phyloP scores from a whole-genome alignment of 2,329 filamentous ascomycete species.

The Leptosphaerulina australis region DNA sequence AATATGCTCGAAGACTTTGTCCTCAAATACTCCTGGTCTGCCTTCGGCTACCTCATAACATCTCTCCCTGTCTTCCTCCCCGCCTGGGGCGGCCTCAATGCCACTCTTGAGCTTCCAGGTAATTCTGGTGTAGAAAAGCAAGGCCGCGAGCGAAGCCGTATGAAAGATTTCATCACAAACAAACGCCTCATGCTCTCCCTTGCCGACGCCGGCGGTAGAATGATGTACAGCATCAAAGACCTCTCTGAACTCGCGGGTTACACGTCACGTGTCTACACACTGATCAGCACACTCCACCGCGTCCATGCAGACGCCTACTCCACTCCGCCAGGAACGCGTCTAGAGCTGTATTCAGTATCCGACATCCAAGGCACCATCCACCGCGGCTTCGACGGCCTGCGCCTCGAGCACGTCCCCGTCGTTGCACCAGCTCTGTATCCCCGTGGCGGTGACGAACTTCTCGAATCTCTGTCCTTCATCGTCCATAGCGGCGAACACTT shows the following conservation, averaged over 20 bases:
- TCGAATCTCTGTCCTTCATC: slow-evolving; percentile 87
- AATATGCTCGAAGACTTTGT: slow-evolving; percentile 99
- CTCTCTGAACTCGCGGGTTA: slow-evolving; percentile 94
- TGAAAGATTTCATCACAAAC: slow-evolving; percentile 99
- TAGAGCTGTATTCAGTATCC: slow-evolving; percentile 85
- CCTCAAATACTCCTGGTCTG: slow-evolving; percentile 97
- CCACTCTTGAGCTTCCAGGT: slow-evolving; percentile 67
- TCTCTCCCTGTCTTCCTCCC: slow-evolving; percentile 93
- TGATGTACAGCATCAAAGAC: slow-evolving; percentile 99
- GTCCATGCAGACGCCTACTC: slow-evolving; percentile 91
- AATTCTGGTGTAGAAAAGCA: slow-evolving; percentile 51
- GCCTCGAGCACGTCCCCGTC: slow-evolving; percentile 89
- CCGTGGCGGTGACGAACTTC: slow-evolving; percentile 86
- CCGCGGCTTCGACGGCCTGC: slow-evolving; percentile 91
- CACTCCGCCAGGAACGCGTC: slow-evolving; percentile 66
- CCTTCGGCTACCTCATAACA: slow-evolving; percentile 92
- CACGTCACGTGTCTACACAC: slow-evolving; percentile 92
- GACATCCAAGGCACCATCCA: slow-evolving; percentile 94
- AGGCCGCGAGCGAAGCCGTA: slow-evolving; percentile 78
- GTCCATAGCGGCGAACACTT: slow-evolving; percentile 91
- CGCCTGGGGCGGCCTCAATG: slow-evolving; percentile 86
- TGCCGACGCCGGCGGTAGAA: slow-evolving; percentile 91
- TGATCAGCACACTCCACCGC: slow-evolving; percentile 92
- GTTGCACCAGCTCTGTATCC: slow-evolving; percentile 90
- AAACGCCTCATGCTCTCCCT: slow-evolving; percentile 97